Base-by-base conservation (phyloP, 768 basidiomycete genomes). In the Pisolithus microcarpus region DNA sequence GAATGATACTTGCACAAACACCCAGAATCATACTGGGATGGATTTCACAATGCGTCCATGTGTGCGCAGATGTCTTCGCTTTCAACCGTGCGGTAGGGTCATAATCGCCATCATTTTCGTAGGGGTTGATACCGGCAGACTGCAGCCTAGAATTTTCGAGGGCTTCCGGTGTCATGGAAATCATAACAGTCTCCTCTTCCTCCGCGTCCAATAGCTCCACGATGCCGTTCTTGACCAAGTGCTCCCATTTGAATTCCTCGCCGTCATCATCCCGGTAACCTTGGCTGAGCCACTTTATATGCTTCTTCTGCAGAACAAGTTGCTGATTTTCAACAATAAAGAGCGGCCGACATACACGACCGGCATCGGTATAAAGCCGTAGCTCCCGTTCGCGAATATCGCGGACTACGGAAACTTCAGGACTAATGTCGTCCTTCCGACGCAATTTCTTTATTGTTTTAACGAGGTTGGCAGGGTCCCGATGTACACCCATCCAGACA, bases 121-220 rank as follows among this genome's bases (percentile, higher is more conserved):
- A 72, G 24, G 80, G 72, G 47, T 82, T 79, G 43, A 79, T 63
- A 31, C 84, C 81, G 40, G 72, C 75, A 56, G 81, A 76, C 61
- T 82, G 78, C 52, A 84, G 61, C 49, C 91, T 74, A 11, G 90
- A 90, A 56, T 81, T 84, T 67, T 96, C 91, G 48, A 99, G 69
- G 66, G 98, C 96, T 61, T 97, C 92, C 3, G 91, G 87, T 3
- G 91, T 92, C 96, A 99, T 99, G 48, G 91, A 92, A 55, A 99
- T 99, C 90, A 99, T 95, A 50, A 97, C 93, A 0, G 95, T 97
- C 67, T 99, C 96, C 72, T 99, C 96, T 68, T 99, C 96, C 65
- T 98, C 96, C 0, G 96, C 95, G 68, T 99, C 96, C 64, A 99
- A 71, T 44, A 96, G 73, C 70, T 99, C 96, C 53, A 99, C 80